Evolutionary conservation across 2,329 filamentous ascomycete genomes (phyloP).

Genomic region (Pyrenophora graminea): DNA sequence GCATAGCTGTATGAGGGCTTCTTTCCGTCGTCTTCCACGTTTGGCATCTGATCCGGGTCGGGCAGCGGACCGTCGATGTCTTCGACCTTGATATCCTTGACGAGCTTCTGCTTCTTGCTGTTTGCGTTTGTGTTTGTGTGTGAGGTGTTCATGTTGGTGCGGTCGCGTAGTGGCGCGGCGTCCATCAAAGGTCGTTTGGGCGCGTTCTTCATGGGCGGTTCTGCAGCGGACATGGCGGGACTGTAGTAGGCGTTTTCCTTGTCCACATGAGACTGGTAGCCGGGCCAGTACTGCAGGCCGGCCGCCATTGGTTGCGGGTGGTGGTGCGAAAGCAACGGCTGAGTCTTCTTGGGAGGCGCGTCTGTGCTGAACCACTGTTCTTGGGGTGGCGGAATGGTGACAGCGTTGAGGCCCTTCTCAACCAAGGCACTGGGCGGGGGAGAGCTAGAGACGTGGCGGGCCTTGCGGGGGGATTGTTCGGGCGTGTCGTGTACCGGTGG

Average conservation of each 20-base stretch:
- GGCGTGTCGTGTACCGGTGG: slow-evolving; percentile 58
- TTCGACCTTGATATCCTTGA: slow-evolving; percentile 55
- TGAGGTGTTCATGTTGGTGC: slow-evolving; percentile 35
- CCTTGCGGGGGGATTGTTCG: slow-evolving; percentile 72
- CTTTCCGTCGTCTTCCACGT: slow-evolving; percentile 79
- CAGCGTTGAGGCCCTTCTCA: slow-evolving; percentile 67
- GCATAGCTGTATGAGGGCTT: slow-evolving; percentile 96
- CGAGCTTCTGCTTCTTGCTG: slow-evolving; percentile 67
- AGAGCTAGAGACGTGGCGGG: slow-evolving; percentile 60
- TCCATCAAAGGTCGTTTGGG: slow-evolving; percentile 70
- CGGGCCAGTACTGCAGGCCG: slow-evolving; percentile 59
- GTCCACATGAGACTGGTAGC: slow-evolving; percentile 50
- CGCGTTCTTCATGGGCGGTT: slow-evolving; percentile 37
- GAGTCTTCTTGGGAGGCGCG: slow-evolving; percentile 68
- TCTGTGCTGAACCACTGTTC: slow-evolving; percentile 63
- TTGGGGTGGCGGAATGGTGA: slow-evolving; percentile 68
- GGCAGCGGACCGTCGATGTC: slow-evolving; percentile 61
- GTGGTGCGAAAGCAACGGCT: slow-evolving; percentile 52
- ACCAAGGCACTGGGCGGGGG: slow-evolving; percentile 62
- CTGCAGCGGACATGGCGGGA: slow-evolving; percentile 34
- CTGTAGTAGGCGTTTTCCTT: slow-evolving; percentile 56
- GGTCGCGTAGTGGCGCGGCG: slow-evolving; percentile 72
- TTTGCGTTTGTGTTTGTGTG: slow-evolving; percentile 56
- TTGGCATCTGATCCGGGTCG: slow-evolving; percentile 76
- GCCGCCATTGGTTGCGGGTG: slow-evolving; percentile 48